Evolutionary conservation across 805 yeast species (phyloP), one percentile per base, ranked within the genome.

Genomic region (Metahyphopichia silvanorum): DNA sequence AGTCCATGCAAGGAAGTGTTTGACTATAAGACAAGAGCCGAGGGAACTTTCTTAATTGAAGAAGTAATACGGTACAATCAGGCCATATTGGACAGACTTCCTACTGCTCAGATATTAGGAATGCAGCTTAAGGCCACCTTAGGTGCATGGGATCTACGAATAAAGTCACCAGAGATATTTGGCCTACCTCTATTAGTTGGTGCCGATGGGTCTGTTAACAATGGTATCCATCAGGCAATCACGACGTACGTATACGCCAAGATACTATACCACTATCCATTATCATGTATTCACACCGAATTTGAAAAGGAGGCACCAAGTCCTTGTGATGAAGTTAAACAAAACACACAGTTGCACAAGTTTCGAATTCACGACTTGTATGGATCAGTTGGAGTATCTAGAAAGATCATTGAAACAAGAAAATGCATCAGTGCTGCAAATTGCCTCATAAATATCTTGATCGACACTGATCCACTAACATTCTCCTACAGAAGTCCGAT

Each of bases 201-300:
- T 39, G 44, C 57, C 10, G 51, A 52, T 40, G 79, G 79, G 1
- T 40, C 39, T 5, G 72, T 74, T 9, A 74, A 74, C 43, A 77
- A 74, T 35, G 79, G 79, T 18, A 69, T 73, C 3, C 76, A 71
- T 33, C 78, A 74, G 42, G 63, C 77, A 1, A 57, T 69, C 9
- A 55, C 72, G 35, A 49, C 74, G 49, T 55, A 67, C 32, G 69
- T 67, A 35, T 74, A 74, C 47, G 77, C 79, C 2, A 71, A 69
- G 39, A 71, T 74, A n/a, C 74, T 73, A 41, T 69, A 74, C 3
- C 77, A 74, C 47, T 49, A 79, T 35, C 79, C 79, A 2, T 62
- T 74, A 35, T 72, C 78, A 18, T 27, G 63, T 53, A 19, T 56
- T 15, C 13, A 46, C 17, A 49, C 32, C 8, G n/a, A n/a, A n/a